A percentile compares a stretch with the other conserved stretches of the same genome.
phyloP scores from a whole-genome alignment of 2,329 filamentous ascomycete genomes.

The Pseudocercospora eumusae region DNA sequence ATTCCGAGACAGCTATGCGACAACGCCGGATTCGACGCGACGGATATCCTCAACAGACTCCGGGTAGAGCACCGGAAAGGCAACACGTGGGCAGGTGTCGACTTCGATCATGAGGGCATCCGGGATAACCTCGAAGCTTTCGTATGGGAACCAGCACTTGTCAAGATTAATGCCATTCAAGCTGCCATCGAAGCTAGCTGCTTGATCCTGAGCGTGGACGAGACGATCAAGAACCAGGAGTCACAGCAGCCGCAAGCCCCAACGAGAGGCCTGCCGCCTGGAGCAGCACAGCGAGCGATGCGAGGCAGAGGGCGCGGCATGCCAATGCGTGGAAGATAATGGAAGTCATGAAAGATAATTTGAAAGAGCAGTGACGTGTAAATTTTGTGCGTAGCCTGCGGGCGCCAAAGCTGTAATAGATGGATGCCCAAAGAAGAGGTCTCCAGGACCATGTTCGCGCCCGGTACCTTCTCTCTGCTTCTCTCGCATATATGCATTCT shows the following conservation, averaged over 20 bases:
- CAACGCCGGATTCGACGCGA: conserved; percentile 97
- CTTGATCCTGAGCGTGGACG: conserved; percentile 92
- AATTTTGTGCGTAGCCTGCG: conserved; percentile 11
- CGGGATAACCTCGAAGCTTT: conserved; percentile 93
- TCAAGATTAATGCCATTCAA: conserved; percentile 97
- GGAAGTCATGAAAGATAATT: not conserved
- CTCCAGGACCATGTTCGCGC: not conserved
- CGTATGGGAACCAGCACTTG: conserved; percentile 94
- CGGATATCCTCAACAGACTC: conserved; percentile 93
- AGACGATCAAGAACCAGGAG: conserved; percentile 98
- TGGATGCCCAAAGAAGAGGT: conserved; percentile 6
- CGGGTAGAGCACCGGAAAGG: conserved; percentile 95
- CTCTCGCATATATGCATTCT: not conserved
- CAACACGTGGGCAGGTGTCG: conserved; percentile 90
- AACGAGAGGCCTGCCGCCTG: conserved; percentile 61
- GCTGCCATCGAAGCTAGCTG: conserved; percentile 94
- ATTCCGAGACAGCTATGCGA: conserved; percentile 97
- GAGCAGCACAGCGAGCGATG: conserved; percentile 83
- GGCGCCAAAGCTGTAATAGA: conserved; percentile 17
- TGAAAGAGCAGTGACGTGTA: conserved; percentile 7
- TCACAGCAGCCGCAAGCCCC: conserved; percentile 81
- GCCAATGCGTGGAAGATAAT: conserved; percentile 54
- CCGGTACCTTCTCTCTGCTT: not conserved
- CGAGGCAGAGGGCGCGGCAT: conserved; percentile 84
- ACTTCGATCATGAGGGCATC: conserved; percentile 89